Conservation (phyloP, 306 rosid species). For the Lotus japonicus region DNA sequence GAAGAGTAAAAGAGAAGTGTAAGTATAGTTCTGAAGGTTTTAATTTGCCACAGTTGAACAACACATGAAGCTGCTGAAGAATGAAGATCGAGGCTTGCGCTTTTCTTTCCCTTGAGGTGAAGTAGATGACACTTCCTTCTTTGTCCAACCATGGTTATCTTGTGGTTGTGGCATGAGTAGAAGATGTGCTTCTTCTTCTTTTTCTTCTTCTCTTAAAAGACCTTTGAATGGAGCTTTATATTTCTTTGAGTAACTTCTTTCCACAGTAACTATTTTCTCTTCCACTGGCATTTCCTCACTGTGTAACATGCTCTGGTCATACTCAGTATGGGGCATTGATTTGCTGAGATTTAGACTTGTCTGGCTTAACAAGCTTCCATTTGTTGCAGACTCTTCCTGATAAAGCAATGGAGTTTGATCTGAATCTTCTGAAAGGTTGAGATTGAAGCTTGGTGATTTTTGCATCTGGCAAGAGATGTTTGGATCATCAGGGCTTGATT, state of each 20-base stretch:
- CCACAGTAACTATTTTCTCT: slow-evolving; percentile 55
- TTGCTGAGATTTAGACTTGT: too few species aligned
- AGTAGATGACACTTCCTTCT: slow-evolving; percentile 31
- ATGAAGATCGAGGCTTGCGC: slow-evolving; percentile 39
- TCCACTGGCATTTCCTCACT: slow-evolving; percentile 28
- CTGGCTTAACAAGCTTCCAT: too few species aligned
- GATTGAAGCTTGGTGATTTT: slow-evolving; percentile 80
- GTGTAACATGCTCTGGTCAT: too few species aligned
- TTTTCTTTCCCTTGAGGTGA: slow-evolving; percentile 51
- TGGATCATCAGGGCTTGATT: slow-evolving; percentile 53
- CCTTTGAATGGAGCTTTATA: slow-evolving; percentile 46
- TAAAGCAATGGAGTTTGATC: slow-evolving; percentile 49
- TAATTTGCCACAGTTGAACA: slow-evolving; percentile 61
- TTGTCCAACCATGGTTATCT: slow-evolving; percentile 3
- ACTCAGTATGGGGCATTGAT: background rate
- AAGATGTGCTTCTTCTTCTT: slow-evolving; percentile 41
- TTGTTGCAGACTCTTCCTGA: too few species aligned
- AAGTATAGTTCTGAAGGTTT: slow-evolving; percentile 1
- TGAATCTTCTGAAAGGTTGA: slow-evolving; percentile 56
- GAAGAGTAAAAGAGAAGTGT: background rate
- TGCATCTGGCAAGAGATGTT: slow-evolving; percentile 37
- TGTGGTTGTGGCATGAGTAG: slow-evolving; percentile 31
- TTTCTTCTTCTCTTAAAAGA: slow-evolving; percentile 51
- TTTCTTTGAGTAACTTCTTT: slow-evolving; percentile 55
- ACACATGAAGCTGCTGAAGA: slow-evolving; percentile 79